Evolutionary conservation across 2,329 filamentous ascomycete genomes (phyloP).

Genomic region (Beauveria varroae): DNA sequence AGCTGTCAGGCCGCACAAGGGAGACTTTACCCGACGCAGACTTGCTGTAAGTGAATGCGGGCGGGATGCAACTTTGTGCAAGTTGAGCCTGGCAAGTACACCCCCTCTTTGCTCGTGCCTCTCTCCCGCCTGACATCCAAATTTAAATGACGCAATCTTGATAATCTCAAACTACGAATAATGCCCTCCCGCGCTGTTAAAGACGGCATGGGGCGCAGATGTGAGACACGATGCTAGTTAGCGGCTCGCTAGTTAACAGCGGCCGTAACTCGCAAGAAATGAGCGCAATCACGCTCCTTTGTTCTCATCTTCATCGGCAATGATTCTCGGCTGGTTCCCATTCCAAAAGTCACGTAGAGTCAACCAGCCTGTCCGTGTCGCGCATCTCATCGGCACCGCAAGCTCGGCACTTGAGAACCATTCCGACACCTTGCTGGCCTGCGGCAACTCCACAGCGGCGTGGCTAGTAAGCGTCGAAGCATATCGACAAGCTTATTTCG

Average conservation of each 20-base stretch:
- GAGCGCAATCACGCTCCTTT: neutral
- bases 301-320: neutral
- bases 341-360: neutral
- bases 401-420: neutral
- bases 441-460: neutral
- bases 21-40: neutral
- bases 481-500: conserved; percentile 4
- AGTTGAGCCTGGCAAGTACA: neutral
- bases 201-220: neutral
- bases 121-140: too few relatives aligned
- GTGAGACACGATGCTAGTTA: neutral
- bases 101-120: too few relatives aligned
- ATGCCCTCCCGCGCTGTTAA: neutral
- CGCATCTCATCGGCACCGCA: neutral
- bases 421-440: neutral
- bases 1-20: neutral
- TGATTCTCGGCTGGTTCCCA: neutral
- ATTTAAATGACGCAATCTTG: neutral
- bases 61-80: neutral
- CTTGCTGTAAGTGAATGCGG: neutral
- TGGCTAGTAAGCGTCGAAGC: neutral
- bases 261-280: neutral
- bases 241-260: neutral
- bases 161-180: neutral
- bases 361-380: neutral